Evolutionary conservation across 2,329 filamentous ascomycete genomes (phyloP), one percentile per base, ranked within the genome.

Genomic region (Ramularia endophylla): DNA sequence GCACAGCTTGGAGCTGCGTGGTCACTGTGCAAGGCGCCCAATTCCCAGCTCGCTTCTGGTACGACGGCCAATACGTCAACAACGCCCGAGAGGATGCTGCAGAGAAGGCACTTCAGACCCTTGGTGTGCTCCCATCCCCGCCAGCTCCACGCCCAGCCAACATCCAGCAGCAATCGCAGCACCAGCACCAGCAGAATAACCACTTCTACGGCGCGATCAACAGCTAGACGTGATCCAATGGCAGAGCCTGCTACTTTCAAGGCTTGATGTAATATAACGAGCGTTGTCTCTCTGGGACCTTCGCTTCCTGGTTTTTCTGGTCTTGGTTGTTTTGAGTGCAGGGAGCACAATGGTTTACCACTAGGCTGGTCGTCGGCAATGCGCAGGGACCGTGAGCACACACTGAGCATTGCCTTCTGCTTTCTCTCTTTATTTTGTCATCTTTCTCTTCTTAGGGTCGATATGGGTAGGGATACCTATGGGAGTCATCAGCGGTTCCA

Each of bases 11-110:
- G 88, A 90, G 87, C 43, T 85, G 83, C 69, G 76, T 75, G 44
- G 87, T 94, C 44, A 79, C 73, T n/a, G 76, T 94, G 43, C 72
- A 77, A 54, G 81, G 81, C 40, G 68, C 74, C 37, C 73, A 68
- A 34, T 74, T 86, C 55, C 62, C 74, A n/a, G 87, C 87, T 34
- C 78, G 87, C 48, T 94, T 80, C 67, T 95, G 87, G 87, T 95
- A 94, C 66, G 88, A 94, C 64, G 87, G 87, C 47, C 80, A 87
- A 61, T 87, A 87, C 60, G 74, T 90, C 64, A 80, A 89, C 71
- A 94, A 94, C 59, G 87, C 87, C 44, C 83, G 80, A 66, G 88
- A 95, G 65, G 88, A 95, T 62, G 88, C 87, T n/a, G 87, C 88
- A 51, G 87, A 95, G 66, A 76, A 84, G 47, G 87, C 87, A 18